A percentile compares a stretch with the other conserved stretches of the same genome.
phyloP scores from a whole-genome alignment of 179 eudicot species.

The Gypsophila paniculata region DNA sequence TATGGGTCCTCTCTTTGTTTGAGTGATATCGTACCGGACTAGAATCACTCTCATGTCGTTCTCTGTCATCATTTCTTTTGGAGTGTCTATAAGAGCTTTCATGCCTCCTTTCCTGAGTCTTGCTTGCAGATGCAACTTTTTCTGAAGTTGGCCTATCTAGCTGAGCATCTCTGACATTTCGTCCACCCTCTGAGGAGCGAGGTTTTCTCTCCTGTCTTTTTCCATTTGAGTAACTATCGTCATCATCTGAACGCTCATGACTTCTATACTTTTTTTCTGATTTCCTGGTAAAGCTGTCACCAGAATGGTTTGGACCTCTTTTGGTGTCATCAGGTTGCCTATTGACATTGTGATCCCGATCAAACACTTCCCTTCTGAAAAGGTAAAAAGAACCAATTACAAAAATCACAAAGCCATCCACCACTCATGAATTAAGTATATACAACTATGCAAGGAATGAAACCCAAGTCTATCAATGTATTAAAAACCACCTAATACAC shows the following conservation, averaged over 20 bases:
- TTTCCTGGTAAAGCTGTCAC: slow-evolving; percentile 23
- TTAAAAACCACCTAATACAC: neutral
- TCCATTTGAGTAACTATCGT: slow-evolving; percentile 20
- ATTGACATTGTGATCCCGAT: slow-evolving; percentile 17
- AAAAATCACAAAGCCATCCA: neutral
- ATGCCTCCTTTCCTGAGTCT: slow-evolving; percentile 20
- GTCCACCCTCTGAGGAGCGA: slow-evolving; percentile 14
- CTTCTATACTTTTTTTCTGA: slow-evolving; percentile 26
- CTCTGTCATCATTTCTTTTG: slow-evolving; percentile 15
- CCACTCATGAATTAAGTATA: neutral
- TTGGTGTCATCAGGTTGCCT: slow-evolving; percentile 13
- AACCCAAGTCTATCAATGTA: neutral
- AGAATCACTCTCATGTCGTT: slow-evolving; percentile 19
- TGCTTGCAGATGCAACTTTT: slow-evolving; percentile 18
- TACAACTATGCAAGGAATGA: neutral
- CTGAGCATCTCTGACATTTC: slow-evolving; percentile 16
- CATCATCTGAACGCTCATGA: slow-evolving; percentile 22
- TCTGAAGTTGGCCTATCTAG: slow-evolving; percentile 24
- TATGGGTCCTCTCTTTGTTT: slow-evolving; percentile 21
- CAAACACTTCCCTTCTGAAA: slow-evolving; percentile 24
- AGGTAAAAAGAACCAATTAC: slow-evolving; percentile 1
- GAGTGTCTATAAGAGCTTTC: slow-evolving; percentile 16
- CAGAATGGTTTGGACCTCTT: slow-evolving; percentile 21
- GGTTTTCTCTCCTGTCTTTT: slow-evolving; percentile 16
- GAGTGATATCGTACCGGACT: slow-evolving; percentile 8